phyloP scores from a whole-genome alignment of 768 basidiomycete genomes.

The Infundibulicybe gibba region DNA sequence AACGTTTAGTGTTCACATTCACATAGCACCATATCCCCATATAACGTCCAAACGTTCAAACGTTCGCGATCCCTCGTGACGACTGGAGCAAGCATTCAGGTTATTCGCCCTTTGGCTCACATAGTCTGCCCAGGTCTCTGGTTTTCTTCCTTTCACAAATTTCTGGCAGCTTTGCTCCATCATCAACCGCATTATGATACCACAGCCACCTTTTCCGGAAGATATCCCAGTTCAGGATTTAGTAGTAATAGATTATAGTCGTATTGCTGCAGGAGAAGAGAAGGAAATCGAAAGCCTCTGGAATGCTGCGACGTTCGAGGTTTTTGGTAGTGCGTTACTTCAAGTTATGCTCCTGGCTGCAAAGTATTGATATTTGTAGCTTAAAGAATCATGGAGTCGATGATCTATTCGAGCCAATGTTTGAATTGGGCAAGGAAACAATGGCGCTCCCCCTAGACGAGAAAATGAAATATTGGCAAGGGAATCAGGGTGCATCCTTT shows the following conservation, averaged over 20 bases:
- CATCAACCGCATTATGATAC: neutral
- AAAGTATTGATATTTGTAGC: constrained; percentile 13
- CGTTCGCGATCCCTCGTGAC: no score
- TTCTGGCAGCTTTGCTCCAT: no score
- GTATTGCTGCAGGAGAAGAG: constrained; percentile 27
- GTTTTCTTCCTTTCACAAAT: no score
- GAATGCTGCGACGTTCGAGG: constrained; percentile 41
- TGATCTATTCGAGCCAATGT: constrained; percentile 32
- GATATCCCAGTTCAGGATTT: constrained; percentile 39
- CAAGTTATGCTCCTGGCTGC: neutral
- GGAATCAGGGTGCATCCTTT: constrained; percentile 33
- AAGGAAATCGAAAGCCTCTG: constrained; percentile 35
- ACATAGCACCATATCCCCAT: no score
- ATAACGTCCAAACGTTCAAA: no score
- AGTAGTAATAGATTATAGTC: constrained; percentile 37
- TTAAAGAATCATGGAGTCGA: constrained; percentile 42
- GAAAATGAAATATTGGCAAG: constrained; percentile 40
- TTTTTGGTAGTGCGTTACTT: constrained; percentile 43
- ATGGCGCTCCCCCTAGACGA: constrained; percentile 37
- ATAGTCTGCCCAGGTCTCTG: no score
- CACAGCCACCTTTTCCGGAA: constrained; percentile 32
- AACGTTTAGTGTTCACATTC: no score
- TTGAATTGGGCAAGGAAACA: constrained; percentile 36
- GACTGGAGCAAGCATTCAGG: no score
- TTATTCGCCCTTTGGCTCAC: no score